Percentiles rank a stretch among this genome's conserved stretches.
phyloP scores from a whole-genome alignment of 2,329 filamentous ascomycete genomes.

The Phialocephala subalpina region DNA sequence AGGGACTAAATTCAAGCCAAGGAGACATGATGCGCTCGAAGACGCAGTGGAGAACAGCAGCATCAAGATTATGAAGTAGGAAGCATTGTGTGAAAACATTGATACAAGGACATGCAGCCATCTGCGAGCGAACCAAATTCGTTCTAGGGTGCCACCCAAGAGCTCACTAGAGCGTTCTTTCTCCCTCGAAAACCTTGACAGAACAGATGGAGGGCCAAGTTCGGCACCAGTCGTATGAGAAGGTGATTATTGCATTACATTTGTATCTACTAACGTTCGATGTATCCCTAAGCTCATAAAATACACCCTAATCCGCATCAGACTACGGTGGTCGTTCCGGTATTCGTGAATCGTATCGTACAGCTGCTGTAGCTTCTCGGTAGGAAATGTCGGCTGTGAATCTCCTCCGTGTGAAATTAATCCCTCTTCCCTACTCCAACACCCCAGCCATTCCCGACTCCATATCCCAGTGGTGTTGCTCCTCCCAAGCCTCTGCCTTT shows the following conservation, averaged over 20 bases:
- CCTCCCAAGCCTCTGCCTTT: constrained; percentile 36
- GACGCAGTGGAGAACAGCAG: no score
- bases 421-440: constrained; percentile 31
- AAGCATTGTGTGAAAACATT: no score
- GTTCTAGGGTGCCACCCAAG: no score
- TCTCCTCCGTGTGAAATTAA: not conserved
- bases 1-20: no score
- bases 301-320: constrained; percentile 3
- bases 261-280: not conserved
- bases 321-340: not conserved
- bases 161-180: not conserved
- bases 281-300: constrained; percentile 5
- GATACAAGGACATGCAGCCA: no score
- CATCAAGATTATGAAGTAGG: no score
- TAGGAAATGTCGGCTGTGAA: not conserved
- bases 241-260: constrained; percentile 12
- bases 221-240: not conserved
- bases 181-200: not conserved
- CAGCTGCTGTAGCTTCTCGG: not conserved
- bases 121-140: no score
- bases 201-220: not conserved
- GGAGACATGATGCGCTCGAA: no score
- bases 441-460: constrained; percentile 36
- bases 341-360: constrained; percentile 9
- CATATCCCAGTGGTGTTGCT: constrained; percentile 41